These are phyloP conservation scores for Cyclaneusma minus DNA, from an alignment of 2,329 filamentous ascomycete species.

Conservation along the genomic window DNA sequence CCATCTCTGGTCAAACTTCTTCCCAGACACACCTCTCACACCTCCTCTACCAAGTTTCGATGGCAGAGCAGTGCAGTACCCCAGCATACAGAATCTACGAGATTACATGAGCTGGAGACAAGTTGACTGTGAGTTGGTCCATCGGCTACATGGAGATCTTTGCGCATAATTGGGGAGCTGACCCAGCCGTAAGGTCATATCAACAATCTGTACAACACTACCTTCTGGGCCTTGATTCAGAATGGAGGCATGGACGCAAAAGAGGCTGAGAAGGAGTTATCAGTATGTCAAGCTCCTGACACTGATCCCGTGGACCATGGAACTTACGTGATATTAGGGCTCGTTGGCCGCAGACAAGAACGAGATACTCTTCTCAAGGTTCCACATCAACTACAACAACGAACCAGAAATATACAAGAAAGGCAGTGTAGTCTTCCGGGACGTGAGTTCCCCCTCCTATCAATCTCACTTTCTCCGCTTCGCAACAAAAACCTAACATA, in stretches of 20 bases:
- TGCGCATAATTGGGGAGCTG: slow-evolving; percentile 1
- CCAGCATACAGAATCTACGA: slow-evolving; percentile 62
- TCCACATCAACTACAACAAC: slow-evolving; percentile 95
- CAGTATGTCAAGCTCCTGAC: slow-evolving; percentile 30
- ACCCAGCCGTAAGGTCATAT: slow-evolving; percentile 54
- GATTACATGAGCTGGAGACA: slow-evolving; percentile 98
- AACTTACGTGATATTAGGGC: slow-evolving; percentile 39
- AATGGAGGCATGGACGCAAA: slow-evolving; percentile 59
- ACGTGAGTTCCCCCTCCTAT: slow-evolving; percentile 21
- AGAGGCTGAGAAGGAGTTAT: slow-evolving; percentile 67
- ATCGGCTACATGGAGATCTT: not conserved
- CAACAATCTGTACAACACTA: slow-evolving; percentile 97
- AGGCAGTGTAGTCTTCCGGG: slow-evolving; percentile 77
- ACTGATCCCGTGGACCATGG: not conserved
- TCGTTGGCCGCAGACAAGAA: slow-evolving; percentile 82
- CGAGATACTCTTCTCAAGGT: slow-evolving; percentile 80
- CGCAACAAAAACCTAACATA: no score
- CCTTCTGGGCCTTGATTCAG: slow-evolving; percentile 82
- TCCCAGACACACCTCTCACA: slow-evolving; percentile 54
- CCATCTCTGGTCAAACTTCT: slow-evolving; percentile 61
- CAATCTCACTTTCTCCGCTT: slow-evolving; percentile 1
- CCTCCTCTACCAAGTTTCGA: slow-evolving; percentile 80
- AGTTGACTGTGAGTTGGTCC: slow-evolving; percentile 62
- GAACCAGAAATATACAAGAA: slow-evolving; percentile 88
- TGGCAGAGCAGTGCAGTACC: slow-evolving; percentile 81